phyloP scores from a whole-genome alignment of 2,329 filamentous ascomycete species.

The Zymoseptoria passerinii region DNA sequence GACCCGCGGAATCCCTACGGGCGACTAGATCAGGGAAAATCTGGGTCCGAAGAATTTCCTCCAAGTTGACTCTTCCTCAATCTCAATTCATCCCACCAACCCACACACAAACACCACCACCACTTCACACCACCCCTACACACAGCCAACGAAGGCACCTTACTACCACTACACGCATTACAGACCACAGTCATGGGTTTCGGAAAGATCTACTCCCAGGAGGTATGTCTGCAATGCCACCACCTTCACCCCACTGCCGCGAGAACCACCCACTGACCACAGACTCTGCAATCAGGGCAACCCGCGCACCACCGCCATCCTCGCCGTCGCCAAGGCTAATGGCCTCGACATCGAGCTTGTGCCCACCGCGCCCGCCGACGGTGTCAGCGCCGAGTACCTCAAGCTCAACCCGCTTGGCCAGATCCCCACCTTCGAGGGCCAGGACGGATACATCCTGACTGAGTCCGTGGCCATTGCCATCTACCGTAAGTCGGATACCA shows the following conservation, averaged over 20 bases:
- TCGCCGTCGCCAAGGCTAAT: slow-evolving; percentile 95
- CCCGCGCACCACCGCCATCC: slow-evolving; percentile 79
- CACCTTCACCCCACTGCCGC: slow-evolving; percentile 7
- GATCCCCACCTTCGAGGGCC: slow-evolving; percentile 85
- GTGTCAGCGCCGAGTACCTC: slow-evolving; percentile 65
- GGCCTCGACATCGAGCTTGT: slow-evolving; percentile 84
- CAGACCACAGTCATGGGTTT: slow-evolving; percentile 45
- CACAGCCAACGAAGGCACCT: slow-evolving; percentile 28
- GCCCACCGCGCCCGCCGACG: slow-evolving; percentile 57
- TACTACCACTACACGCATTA: slow-evolving; percentile 6
- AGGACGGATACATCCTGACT: slow-evolving; percentile 80
- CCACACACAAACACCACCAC: slow-evolving; percentile 3
- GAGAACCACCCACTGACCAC: slow-evolving; percentile 2
- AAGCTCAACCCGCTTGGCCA: slow-evolving; percentile 82
- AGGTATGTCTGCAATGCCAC: slow-evolving; percentile 47
- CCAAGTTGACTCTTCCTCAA: neutral
- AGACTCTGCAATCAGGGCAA: slow-evolving; percentile 55
- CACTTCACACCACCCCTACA: slow-evolving; percentile 5
- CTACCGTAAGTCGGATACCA: slow-evolving; percentile 70
- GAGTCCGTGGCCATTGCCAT: slow-evolving; percentile 94
- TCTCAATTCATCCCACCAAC: neutral
- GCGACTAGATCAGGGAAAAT: slow-evolving; percentile 1
- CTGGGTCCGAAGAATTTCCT: slow-evolving; percentile 1
- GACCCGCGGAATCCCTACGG: too few relatives aligned
- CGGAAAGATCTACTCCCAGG: slow-evolving; percentile 89